Percentiles rank a stretch among this genome's conserved stretches.
phyloP scores from a whole-genome alignment of 140 eudicot genomes.

The Stevia rebaudiana region DNA sequence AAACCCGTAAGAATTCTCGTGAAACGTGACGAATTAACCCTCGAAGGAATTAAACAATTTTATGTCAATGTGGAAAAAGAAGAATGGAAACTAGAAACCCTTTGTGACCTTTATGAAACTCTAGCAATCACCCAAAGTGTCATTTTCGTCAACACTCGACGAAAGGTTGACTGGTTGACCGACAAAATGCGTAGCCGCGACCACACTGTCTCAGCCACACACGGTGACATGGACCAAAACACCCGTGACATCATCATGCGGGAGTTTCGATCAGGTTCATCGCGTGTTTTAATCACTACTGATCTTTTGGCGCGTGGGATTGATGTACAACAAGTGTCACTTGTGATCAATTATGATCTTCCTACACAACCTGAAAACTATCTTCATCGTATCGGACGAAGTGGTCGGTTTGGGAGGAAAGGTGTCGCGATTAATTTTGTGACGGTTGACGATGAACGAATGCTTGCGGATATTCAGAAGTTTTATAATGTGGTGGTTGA shows the following conservation, averaged over 20 bases:
- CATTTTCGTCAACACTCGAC: constrained; percentile 62
- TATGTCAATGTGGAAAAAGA: constrained; percentile 78
- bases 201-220: constrained; percentile 72
- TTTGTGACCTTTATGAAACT: constrained; percentile 74
- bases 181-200: constrained; percentile 72
- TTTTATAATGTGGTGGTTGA: constrained; percentile 76
- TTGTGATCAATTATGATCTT: constrained; percentile 75
- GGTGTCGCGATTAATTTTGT: constrained; percentile 85
- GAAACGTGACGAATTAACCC: constrained; percentile 72
- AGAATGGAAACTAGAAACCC: constrained; percentile 83
- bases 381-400: constrained; percentile 77
- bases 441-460: constrained; percentile 62
- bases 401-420: constrained; percentile 89
- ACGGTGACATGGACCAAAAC: constrained; percentile 82
- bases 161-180: constrained; percentile 75
- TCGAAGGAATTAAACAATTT: constrained; percentile 81
- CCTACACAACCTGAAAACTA: constrained; percentile 92
- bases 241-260: constrained; percentile 71
- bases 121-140: constrained; percentile 72
- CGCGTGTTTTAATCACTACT: constrained; percentile 71
- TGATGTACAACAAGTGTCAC: constrained; percentile 89
- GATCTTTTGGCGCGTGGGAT: constrained; percentile 71
- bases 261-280: constrained; percentile 68
- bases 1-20: constrained; percentile 83
- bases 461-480: constrained; percentile 83